phyloP scores from a whole-genome alignment of 768 basidiomycete species.

The Ramaria sp. region DNA sequence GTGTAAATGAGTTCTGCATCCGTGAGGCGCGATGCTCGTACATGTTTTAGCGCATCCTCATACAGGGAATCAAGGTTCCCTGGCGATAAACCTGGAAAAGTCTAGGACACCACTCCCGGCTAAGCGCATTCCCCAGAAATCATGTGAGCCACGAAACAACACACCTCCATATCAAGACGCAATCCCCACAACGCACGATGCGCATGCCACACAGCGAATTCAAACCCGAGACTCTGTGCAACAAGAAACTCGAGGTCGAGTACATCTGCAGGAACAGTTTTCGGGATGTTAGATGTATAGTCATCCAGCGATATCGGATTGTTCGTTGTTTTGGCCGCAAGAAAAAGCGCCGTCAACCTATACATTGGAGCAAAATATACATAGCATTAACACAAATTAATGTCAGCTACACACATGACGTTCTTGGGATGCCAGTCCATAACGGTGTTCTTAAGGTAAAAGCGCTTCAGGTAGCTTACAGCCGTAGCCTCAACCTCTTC shows the following conservation, averaged over 20 bases:
- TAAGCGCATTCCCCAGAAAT: neutral
- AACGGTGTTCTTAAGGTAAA: conserved; percentile 94
- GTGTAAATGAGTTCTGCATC: conserved; percentile 87
- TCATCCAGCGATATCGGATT: conserved; percentile 79
- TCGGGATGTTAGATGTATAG: conserved; percentile 77
- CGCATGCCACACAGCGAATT: conserved; percentile 89
- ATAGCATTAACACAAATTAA: neutral
- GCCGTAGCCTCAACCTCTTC: conserved; percentile 93
- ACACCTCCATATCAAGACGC: conserved; percentile 79
- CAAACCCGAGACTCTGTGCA: conserved; percentile 87
- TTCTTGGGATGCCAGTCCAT: conserved; percentile 99
- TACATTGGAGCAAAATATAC: neutral
- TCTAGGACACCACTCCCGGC: conserved; percentile 28
- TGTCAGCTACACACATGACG: conserved; percentile 66
- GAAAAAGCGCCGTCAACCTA: conserved; percentile 91
- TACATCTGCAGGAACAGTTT: conserved; percentile 71
- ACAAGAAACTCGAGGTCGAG: conserved; percentile 93
- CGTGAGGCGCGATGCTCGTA: conserved; percentile 76
- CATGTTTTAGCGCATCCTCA: conserved; percentile 51
- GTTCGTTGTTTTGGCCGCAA: conserved; percentile 97
- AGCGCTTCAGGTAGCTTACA: conserved; percentile 85
- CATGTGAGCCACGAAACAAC: conserved; percentile 6
- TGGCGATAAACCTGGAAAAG: conserved; percentile 38
- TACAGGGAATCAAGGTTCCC: conserved; percentile 48
- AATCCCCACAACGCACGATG: conserved; percentile 84